phyloP scores from a whole-genome alignment of 2,329 filamentous ascomycete species.

The Graphilbum sp. region DNA sequence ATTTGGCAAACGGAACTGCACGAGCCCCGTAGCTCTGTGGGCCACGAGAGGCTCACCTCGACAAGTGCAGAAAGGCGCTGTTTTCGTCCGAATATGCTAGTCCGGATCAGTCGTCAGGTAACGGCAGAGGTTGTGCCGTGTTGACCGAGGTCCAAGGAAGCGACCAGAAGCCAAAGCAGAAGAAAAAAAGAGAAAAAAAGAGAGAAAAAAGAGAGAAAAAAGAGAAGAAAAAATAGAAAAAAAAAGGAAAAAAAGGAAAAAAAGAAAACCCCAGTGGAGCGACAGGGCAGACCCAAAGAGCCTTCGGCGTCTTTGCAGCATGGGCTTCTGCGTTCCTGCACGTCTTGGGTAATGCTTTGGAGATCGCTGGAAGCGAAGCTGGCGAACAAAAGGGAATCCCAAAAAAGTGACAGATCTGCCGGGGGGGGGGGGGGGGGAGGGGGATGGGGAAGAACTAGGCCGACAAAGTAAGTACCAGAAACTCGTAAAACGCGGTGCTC shows the following conservation, averaged over 20 bases:
- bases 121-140: neutral
- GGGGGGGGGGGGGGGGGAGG: neutral
- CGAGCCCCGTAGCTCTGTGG: neutral
- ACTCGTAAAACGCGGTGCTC: too few species aligned
- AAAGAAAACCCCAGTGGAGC: too few species aligned
- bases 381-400: neutral
- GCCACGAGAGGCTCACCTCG: neutral
- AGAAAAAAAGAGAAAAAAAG: neutral
- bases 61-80: neutral
- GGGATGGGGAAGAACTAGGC: neutral
- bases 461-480: too few species aligned
- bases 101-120: neutral
- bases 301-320: too few species aligned
- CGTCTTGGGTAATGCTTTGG: too few species aligned
- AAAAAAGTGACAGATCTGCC: slow-evolving; percentile 5
- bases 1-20: neutral
- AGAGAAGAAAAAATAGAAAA: neutral
- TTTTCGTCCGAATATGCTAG: neutral
- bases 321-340: too few species aligned
- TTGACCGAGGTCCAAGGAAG: neutral
- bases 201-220: neutral
- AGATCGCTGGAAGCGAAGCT: too few species aligned
- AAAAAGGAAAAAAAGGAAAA: neutral
- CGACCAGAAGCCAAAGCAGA: too few species aligned
- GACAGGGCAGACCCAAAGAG: too few species aligned